phyloP scores from a whole-genome alignment of 768 basidiomycete species.

The Tephrocybe sp. region DNA sequence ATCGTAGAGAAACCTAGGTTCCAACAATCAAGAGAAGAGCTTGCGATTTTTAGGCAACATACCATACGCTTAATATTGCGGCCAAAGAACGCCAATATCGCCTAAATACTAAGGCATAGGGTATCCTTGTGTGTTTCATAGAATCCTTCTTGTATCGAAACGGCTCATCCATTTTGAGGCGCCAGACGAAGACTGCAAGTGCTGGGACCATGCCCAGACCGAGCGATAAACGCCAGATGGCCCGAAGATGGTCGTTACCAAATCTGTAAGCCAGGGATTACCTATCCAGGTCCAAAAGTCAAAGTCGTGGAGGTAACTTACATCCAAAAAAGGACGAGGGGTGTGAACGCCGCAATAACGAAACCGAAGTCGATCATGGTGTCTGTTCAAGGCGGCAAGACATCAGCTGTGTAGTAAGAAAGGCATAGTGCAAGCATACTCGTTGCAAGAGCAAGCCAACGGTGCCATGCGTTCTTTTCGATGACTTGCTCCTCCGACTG shows the following conservation, averaged over 20 bases:
- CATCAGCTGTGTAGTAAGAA: not conserved
- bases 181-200: slow-evolving; percentile 77
- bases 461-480: slow-evolving; percentile 73
- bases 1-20: slow-evolving; percentile 68
- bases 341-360: slow-evolving; percentile 75
- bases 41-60: slow-evolving; percentile 14
- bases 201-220: slow-evolving; percentile 85
- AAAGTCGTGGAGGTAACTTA: slow-evolving; percentile 29
- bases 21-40: not conserved
- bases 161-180: slow-evolving; percentile 80
- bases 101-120: slow-evolving; percentile 72
- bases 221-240: slow-evolving; percentile 84
- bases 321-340: slow-evolving; percentile 89
- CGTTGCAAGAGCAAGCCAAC: slow-evolving; percentile 85
- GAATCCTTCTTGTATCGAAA: slow-evolving; percentile 70
- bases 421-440: slow-evolving; percentile 53
- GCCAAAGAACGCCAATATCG: slow-evolving; percentile 74
- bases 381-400: slow-evolving; percentile 40
- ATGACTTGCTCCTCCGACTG: slow-evolving; percentile 83
- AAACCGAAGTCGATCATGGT: slow-evolving; percentile 84
- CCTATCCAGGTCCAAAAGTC: not conserved
- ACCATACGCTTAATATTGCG: slow-evolving; percentile 79
- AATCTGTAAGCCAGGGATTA: slow-evolving; percentile 44
- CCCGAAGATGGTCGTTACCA: slow-evolving; percentile 73
- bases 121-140: slow-evolving; percentile 73